phyloP scores from a whole-genome alignment of 805 yeast species.

The Kazachstania viticola region DNA sequence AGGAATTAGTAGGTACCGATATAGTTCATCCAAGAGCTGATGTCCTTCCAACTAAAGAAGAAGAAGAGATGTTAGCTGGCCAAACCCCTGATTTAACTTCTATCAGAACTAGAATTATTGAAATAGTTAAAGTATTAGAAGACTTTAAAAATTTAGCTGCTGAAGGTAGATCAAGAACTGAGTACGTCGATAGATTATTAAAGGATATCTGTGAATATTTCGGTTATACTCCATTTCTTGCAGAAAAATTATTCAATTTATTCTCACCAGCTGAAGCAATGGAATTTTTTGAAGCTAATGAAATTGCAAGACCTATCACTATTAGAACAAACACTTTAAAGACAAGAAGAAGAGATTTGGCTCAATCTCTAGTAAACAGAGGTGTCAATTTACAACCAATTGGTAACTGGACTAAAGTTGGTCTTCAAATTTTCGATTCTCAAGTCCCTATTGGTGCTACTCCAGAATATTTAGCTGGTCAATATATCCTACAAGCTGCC shows the following conservation, averaged over 20 bases:
- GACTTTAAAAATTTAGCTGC: slow-evolving; percentile 75
- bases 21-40: slow-evolving; percentile 61
- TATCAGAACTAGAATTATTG: slow-evolving; percentile 88
- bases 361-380: slow-evolving; percentile 87
- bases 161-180: slow-evolving; percentile 77
- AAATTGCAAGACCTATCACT: slow-evolving; percentile 90
- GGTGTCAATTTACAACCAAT: slow-evolving; percentile 97
- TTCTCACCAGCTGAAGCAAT: slow-evolving; percentile 93
- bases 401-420: slow-evolving; percentile 97
- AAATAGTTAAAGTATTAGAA: slow-evolving; percentile 86
- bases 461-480: slow-evolving; percentile 96
- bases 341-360: slow-evolving; percentile 90
- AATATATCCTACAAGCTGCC: slow-evolving; percentile 95
- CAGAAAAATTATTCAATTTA: slow-evolving; percentile 84
- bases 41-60: slow-evolving; percentile 60
- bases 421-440: slow-evolving; percentile 92
- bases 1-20: slow-evolving; percentile 47
- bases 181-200: slow-evolving; percentile 66
- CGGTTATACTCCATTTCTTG: slow-evolving; percentile 84
- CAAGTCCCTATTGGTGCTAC: slow-evolving; percentile 99
- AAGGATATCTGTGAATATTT: slow-evolving; percentile 86
- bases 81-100: slow-evolving; percentile 68
- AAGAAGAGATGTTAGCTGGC: slow-evolving; percentile 42
- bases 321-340: slow-evolving; percentile 95
- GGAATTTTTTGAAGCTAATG: slow-evolving; percentile 98